A percentile compares a stretch with the other conserved stretches of the same genome.
Evolutionary conservation across 2,329 filamentous ascomycete species (phyloP).

Genomic region (Apiospora rasikravindrae): DNA sequence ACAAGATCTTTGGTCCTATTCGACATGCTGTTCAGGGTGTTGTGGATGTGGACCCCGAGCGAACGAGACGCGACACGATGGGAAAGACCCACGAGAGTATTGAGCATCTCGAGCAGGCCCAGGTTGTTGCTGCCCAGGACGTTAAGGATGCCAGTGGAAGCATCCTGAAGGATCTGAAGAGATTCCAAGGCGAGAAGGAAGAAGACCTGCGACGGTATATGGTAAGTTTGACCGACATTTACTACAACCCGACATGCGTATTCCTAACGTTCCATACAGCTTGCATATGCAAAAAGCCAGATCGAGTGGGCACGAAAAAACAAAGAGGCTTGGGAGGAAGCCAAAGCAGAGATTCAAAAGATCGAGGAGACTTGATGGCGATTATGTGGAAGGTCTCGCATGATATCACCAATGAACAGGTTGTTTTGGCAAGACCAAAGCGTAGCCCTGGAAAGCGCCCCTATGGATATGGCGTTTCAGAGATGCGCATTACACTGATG

Average conservation of each 20-base stretch:
- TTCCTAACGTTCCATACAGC: conserved; percentile 54
- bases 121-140: conserved; percentile 86
- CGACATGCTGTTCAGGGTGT: conserved; percentile 96
- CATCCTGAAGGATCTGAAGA: conserved; percentile 85
- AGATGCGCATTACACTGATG: neutral
- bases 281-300: conserved; percentile 90
- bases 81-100: conserved; percentile 94
- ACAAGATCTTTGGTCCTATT: conserved; percentile 92
- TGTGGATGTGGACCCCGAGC: conserved; percentile 93
- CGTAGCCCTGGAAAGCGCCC: neutral
- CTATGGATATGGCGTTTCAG: conserved; percentile 1
- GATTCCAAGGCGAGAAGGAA: conserved; percentile 96
- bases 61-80: conserved; percentile 89
- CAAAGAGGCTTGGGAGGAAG: conserved; percentile 91
- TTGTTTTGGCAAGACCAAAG: neutral
- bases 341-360: conserved; percentile 84
- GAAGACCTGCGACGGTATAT: conserved; percentile 93
- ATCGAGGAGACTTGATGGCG: conserved; percentile 67
- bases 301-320: conserved; percentile 94
- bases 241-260: conserved; percentile 19
- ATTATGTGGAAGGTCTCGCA: neutral
- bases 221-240: conserved; percentile 62
- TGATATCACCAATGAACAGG: neutral
- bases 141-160: conserved; percentile 91
- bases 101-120: conserved; percentile 84